Percentiles rank a stretch among this genome's conserved stretches.
Conservation (phyloP, 306 rosid genomes). For the Dicorynia guianensis region DNA sequence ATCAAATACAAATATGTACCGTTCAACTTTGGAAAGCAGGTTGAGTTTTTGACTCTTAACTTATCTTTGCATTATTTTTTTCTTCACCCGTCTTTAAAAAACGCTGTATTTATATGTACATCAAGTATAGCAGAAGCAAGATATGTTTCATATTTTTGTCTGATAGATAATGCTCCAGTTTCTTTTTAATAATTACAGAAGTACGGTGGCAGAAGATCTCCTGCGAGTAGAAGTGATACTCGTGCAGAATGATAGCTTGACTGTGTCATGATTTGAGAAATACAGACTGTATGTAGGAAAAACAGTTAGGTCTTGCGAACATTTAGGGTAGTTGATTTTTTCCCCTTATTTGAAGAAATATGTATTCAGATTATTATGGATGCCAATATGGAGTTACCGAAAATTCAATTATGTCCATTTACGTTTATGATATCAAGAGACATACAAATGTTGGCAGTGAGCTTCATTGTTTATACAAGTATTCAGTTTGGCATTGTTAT, state of each 20-base stretch:
- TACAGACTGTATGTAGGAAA: constrained; percentile 34
- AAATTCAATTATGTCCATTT: constrained; percentile 37
- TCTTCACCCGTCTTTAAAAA: background rate
- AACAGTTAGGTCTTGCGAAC: constrained; percentile 55
- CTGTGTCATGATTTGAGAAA: constrained; percentile 40
- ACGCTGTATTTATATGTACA: background rate
- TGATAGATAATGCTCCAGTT: background rate
- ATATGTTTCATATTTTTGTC: background rate
- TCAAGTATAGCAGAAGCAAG: constrained; percentile 4
- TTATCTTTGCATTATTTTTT: constrained; percentile 21
- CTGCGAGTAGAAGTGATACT: constrained; percentile 51
- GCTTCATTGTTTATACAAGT: constrained; percentile 45
- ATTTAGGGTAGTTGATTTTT: constrained; percentile 54
- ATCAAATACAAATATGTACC: constrained; percentile 88
- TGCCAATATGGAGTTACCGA: constrained; percentile 48
- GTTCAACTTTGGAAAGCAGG: constrained; percentile 89
- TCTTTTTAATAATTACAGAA: constrained; percentile 43
- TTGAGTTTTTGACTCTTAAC: constrained; percentile 28
- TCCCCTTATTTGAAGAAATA: constrained; percentile 39
- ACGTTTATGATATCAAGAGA: constrained; percentile 41
- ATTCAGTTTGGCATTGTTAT: constrained; percentile 40
- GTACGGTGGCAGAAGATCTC: constrained; percentile 55
- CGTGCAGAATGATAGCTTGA: constrained; percentile 59
- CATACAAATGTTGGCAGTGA: constrained; percentile 38
- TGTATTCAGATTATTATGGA: constrained; percentile 49